Base-by-base conservation (phyloP, 352 stramenopile species). In the Pseudoperonospora humuli region DNA sequence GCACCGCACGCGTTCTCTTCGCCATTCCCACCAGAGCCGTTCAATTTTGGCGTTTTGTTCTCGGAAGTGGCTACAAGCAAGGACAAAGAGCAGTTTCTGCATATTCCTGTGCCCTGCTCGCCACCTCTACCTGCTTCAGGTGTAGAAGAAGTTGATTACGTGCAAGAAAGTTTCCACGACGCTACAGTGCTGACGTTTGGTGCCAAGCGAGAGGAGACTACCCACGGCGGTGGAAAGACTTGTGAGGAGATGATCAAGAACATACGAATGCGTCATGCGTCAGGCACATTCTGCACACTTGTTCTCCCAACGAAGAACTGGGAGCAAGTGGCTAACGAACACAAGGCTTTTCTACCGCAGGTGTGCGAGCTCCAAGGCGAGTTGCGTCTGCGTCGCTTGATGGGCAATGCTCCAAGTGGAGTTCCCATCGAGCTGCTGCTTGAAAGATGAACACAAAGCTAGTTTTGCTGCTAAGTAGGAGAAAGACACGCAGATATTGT, bases 211-310 rank as follows among this genome's bases (percentile, higher is more conserved):
- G 77, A 89, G 39, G 64, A 69, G 10, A 80, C 70, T 20, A 59
- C 46, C 3, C 72, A 84, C 42, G 75, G 75, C 13, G 78, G 75
- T 8, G 77, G 77, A 29, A 92, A 92, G 52, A 88, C 64, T 6
- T 78, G 73, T 23, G 75, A 64, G 2, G 77, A 90, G 50, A 89
- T 86, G 50, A 57, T 91, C 13, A 61, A 88, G 49, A 90, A 95
- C 49, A 95, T 95, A 45, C 84, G 86, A 48, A 76, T 93, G 67
- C 74, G 80, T 35, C 72, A 90, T 50, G 78, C 78, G 2, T 87
- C 75, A 6, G 78, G 78, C 21, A 86, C 75, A 34, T 87, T 90
- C 27, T 82, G 69, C 50, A 85, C 75, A 14, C 71, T 90, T 23
- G 69, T 90, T 17, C 33, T 61, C 14, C 78, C 78, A 3, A 54